These are phyloP conservation scores for Pseudofabraea citricarpa DNA, from an alignment of 2,329 filamentous ascomycete genomes.

Conservation along the genomic window DNA sequence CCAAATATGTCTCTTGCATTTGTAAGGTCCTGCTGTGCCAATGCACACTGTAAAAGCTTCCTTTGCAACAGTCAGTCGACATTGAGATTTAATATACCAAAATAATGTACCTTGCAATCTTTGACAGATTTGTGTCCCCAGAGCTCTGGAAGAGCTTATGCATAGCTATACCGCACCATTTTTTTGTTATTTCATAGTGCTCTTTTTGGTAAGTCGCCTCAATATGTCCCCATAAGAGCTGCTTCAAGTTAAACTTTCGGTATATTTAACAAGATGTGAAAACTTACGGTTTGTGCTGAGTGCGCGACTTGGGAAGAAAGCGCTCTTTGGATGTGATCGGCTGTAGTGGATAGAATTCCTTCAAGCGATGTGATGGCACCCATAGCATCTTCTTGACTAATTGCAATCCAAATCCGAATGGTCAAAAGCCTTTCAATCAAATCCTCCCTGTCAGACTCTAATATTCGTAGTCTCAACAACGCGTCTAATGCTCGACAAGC, in stretches of 20 bases:
- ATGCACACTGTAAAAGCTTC: conserved; percentile 67
- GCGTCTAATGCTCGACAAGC: conserved; percentile 53
- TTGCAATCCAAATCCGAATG: conserved; percentile 62
- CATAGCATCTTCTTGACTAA: conserved; percentile 34
- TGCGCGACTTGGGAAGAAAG: conserved; percentile 58
- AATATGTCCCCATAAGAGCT: conserved; percentile 81
- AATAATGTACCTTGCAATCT: conserved; percentile 60
- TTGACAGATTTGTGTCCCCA: conserved; percentile 61
- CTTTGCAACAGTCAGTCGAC: conserved; percentile 42
- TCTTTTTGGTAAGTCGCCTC: conserved; percentile 51
- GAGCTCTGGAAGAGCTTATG: conserved; percentile 62
- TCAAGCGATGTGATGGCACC: conserved; percentile 33
- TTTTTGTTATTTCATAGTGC: conserved; percentile 49
- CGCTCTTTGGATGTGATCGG: conserved; percentile 37
- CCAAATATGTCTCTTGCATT: conserved; percentile 51
- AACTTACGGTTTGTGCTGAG: conserved; percentile 60
- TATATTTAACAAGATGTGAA: background rate
- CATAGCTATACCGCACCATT: conserved; percentile 69
- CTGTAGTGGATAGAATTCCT: conserved; percentile 41
- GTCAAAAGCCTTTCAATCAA: conserved; percentile 70
- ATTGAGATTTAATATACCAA: too few relatives aligned
- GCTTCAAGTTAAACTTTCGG: conserved; percentile 7
- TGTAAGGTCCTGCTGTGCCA: conserved; percentile 51
- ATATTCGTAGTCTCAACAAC: conserved; percentile 55
- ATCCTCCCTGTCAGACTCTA: conserved; percentile 40